phyloP scores from a whole-genome alignment of 2,329 filamentous ascomycete species.

The Diplodia intermedia region DNA sequence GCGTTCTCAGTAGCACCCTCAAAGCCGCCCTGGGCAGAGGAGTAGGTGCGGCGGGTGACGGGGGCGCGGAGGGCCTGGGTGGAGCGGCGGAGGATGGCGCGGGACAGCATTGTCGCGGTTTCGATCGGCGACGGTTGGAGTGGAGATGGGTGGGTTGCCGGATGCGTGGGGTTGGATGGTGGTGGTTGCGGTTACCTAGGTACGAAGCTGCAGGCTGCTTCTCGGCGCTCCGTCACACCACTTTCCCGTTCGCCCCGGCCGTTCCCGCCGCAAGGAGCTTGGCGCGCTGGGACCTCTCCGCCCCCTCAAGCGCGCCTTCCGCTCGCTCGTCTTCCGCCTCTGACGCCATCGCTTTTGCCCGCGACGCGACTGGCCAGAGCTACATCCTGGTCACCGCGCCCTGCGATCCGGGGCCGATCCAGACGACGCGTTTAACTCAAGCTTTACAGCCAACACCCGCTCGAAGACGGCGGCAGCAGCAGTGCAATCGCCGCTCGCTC shows the following conservation, averaged over 20 bases:
- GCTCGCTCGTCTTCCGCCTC: slow-evolving; percentile 13
- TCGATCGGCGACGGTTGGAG: slow-evolving; percentile 33
- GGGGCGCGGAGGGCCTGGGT: slow-evolving; percentile 62
- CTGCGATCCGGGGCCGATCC: background rate
- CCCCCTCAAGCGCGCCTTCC: background rate
- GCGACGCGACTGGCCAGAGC: slow-evolving; percentile 20
- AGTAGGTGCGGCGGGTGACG: slow-evolving; percentile 72
- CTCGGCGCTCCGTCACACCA: slow-evolving; percentile 28
- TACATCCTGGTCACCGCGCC: background rate
- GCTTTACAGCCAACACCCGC: too few relatives aligned
- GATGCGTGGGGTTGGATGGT: slow-evolving; percentile 10
- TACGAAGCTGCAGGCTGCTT: slow-evolving; percentile 24
- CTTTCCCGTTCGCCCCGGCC: slow-evolving; percentile 10
- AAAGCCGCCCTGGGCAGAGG: slow-evolving; percentile 64
- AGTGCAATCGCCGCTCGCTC: slow-evolving; percentile 5
- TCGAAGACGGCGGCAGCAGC: background rate
- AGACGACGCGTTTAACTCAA: slow-evolving; percentile 3
- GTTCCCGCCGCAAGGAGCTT: slow-evolving; percentile 8
- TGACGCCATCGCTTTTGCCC: slow-evolving; percentile 28
- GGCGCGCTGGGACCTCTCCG: slow-evolving; percentile 1
- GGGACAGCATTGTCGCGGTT: slow-evolving; percentile 45
- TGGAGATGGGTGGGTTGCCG: slow-evolving; percentile 37
- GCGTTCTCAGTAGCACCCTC: slow-evolving; percentile 76
- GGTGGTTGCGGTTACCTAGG: slow-evolving; percentile 6
- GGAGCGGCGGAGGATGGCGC: slow-evolving; percentile 44